Conservation (phyloP, 345 rosid species). For the Populus ilicifolia region DNA sequence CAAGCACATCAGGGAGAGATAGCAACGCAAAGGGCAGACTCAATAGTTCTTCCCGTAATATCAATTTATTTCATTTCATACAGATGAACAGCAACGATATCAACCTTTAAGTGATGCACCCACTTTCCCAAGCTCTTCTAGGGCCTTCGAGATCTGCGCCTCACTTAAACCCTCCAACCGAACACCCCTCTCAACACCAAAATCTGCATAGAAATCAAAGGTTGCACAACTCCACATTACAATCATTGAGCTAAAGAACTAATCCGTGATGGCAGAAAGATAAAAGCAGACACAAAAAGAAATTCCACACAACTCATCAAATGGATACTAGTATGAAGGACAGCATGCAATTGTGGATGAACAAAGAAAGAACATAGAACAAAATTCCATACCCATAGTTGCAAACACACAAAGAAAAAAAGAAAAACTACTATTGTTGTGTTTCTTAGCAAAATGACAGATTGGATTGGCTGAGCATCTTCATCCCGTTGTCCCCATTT, state of each 20-base stretch:
- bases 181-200: constrained; percentile 66
- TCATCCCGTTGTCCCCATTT: too few species aligned
- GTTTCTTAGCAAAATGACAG: not conserved
- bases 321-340: not conserved
- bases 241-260: not conserved
- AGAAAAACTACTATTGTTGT: not conserved
- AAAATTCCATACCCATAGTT: not conserved
- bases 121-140: constrained; percentile 54
- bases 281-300: not conserved
- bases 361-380: not conserved
- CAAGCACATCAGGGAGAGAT: not conserved
- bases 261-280: not conserved
- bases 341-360: not conserved
- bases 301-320: not conserved
- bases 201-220: constrained; percentile 35
- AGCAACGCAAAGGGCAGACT: not conserved
- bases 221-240: not conserved
- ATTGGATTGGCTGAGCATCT: not conserved
- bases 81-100: constrained; percentile 19
- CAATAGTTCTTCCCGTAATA: not conserved
- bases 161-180: constrained; percentile 57
- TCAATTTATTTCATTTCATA: constrained; percentile 26
- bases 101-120: constrained; percentile 47
- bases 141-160: constrained; percentile 55
- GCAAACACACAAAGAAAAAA: not conserved